Base-by-base conservation (phyloP, 805 yeast genomes). In the Ogataea wickerhamii region DNA sequence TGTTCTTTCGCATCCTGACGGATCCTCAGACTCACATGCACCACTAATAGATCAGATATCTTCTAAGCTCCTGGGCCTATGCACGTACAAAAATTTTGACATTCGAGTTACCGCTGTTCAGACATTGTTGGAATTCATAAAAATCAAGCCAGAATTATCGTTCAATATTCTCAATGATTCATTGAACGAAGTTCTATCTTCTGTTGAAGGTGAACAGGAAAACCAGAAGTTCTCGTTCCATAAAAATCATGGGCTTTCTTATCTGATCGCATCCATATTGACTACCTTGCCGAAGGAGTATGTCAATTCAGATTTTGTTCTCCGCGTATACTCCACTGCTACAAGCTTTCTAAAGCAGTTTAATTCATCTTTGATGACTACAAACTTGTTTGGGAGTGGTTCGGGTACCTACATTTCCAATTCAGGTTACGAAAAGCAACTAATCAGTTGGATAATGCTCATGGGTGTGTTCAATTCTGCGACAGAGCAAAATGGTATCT, bases 401-500 rank as follows among this genome's bases (percentile, higher is more conserved):
- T 51, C 58, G 5, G 56, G 58, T 16, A 44, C 46, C 11, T 48
- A 36, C 20, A 56, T 64, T 21, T 54, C 61, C 1, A 58, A 62
- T 39, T 34, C 44, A 3, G 49, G 53, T 28, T 64, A 63, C 42
- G 66, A 64, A 38, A 62, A 55, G 37, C 68, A 64, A 45, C 39
- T 73, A 33, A 56, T 73, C 29, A 60, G 86, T 28, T 84, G 93
- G 91, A 68, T 75, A 12, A 51, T 81, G 18, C 51, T 84, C 17
- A 66, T 70, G 43, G 91, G 91, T 2, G 56, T 82, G 4, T 74
- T 83, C 69, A 73, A 78, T 34, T 73, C 76, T 50, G 61, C 58
- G 2, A 48, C 60, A 3, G 57, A 58, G 28, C 45, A 43, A 6
- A 43, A 45, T 19, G 52, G 61, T 1, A 29, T 38, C 6, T 40